These are phyloP conservation scores for Lasiosphaeria ovina DNA, from an alignment of 495 filamentous ascomycete genomes.

Conservation along the genomic window DNA sequence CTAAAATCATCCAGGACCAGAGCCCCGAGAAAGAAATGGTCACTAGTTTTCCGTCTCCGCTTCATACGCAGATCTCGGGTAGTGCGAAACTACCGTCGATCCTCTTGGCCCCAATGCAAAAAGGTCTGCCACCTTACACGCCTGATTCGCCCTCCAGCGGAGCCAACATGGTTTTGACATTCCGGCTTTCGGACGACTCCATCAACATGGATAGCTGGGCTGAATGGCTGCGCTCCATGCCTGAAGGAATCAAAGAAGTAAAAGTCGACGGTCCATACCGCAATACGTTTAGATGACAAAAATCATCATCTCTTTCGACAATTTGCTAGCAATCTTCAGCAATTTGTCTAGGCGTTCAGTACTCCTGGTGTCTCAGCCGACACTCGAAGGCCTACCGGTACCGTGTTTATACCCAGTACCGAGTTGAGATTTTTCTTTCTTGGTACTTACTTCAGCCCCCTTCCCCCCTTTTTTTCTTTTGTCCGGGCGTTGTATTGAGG, in stretches of 20 bases:
- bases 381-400: no score
- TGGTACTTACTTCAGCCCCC: no score
- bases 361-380: no score
- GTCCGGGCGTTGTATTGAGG: no score
- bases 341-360: neutral
- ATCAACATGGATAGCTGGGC: constrained; percentile 44
- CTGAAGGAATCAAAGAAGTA: constrained; percentile 46
- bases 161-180: constrained; percentile 41
- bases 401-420: no score
- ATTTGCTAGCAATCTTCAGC: constrained; percentile 1
- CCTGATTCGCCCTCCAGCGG: constrained; percentile 30
- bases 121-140: constrained; percentile 19
- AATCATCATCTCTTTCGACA: constrained; percentile 2
- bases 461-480: no score
- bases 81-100: constrained; percentile 47
- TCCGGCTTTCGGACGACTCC: constrained; percentile 41
- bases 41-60: constrained; percentile 44
- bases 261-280: constrained; percentile 46
- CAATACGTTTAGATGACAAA: constrained; percentile 44
- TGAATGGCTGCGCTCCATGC: constrained; percentile 52
- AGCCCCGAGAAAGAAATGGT: constrained; percentile 39
- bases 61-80: constrained; percentile 47
- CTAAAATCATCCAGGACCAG: constrained; percentile 43
- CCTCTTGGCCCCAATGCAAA: constrained; percentile 37
- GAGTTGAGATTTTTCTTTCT: no score